phyloP scores from a whole-genome alignment of 2,329 filamentous ascomycete genomes.

The Claviceps fusiformis region DNA sequence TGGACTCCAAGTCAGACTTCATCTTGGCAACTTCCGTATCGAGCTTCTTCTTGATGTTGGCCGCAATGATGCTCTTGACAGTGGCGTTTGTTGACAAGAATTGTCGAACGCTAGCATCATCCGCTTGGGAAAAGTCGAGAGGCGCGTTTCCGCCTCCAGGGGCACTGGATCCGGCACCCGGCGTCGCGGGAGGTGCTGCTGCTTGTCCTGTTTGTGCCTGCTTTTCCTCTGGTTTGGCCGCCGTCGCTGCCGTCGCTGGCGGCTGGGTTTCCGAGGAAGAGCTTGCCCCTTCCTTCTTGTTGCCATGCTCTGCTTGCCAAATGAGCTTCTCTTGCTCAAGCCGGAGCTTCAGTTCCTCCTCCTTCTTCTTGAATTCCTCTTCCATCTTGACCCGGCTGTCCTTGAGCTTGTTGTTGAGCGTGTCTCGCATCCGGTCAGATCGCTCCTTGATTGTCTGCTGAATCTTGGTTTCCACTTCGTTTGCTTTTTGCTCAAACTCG shows the following conservation, averaged over 20 bases:
- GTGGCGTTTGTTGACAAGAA: slow-evolving; percentile 43
- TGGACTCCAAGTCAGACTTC: slow-evolving; percentile 41
- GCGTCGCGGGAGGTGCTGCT: slow-evolving; percentile 8
- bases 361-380: slow-evolving; percentile 40
- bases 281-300: slow-evolving; percentile 8
- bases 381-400: slow-evolving; percentile 45
- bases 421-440: slow-evolving; percentile 55
- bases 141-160: slow-evolving; percentile 17
- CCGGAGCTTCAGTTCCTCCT: slow-evolving; percentile 37
- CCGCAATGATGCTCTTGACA: slow-evolving; percentile 42
- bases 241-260: slow-evolving; percentile 20
- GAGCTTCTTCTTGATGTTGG: slow-evolving; percentile 57
- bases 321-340: slow-evolving; percentile 52
- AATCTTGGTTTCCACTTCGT: slow-evolving; percentile 50
- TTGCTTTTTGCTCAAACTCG: slow-evolving; percentile 50
- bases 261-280: slow-evolving; percentile 11
- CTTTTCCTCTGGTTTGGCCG: slow-evolving; percentile 22
- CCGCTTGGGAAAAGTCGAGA: slow-evolving; percentile 32
- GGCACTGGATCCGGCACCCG: slow-evolving; percentile 20
- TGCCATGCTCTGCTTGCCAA: slow-evolving; percentile 39
- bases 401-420: slow-evolving; percentile 55
- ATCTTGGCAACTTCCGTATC: slow-evolving; percentile 49
- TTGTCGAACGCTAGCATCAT: slow-evolving; percentile 42
- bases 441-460: slow-evolving; percentile 48
- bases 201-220: slow-evolving; percentile 9